phyloP scores from a whole-genome alignment of 2,329 filamentous ascomycete genomes.

The Septoria linicola region DNA sequence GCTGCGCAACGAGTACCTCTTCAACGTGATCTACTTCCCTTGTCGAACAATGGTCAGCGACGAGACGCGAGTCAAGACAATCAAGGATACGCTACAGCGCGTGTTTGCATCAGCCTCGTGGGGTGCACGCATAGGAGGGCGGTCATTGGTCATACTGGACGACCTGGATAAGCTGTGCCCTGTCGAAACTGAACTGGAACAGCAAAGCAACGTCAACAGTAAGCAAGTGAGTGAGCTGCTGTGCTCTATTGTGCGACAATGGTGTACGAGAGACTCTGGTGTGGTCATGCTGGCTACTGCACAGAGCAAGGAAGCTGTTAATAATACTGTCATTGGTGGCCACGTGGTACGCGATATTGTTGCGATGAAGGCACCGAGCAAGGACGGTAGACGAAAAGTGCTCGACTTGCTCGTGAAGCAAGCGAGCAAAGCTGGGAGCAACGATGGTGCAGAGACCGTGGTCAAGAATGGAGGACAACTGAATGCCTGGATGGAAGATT shows the following conservation, averaged over 20 bases:
- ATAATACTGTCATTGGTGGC: slow-evolving; percentile 84
- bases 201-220: slow-evolving; percentile 89
- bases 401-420: slow-evolving; percentile 71
- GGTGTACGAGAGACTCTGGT: slow-evolving; percentile 74
- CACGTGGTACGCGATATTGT: slow-evolving; percentile 92
- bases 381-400: slow-evolving; percentile 80
- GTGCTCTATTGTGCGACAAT: slow-evolving; percentile 77
- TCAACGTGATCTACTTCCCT: slow-evolving; percentile 80
- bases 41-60: slow-evolving; percentile 87
- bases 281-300: slow-evolving; percentile 88
- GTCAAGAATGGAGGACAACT: slow-evolving; percentile 24
- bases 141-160: slow-evolving; percentile 81
- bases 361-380: slow-evolving; percentile 84
- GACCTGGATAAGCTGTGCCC: slow-evolving; percentile 92
- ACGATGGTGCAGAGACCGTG: slow-evolving; percentile 17
- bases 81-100: slow-evolving; percentile 83
- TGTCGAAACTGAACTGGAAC: slow-evolving; percentile 88
- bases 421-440: slow-evolving; percentile 19
- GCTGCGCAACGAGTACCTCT: slow-evolving; percentile 70
- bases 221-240: slow-evolving; percentile 89
- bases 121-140: slow-evolving; percentile 83
- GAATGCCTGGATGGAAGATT: slow-evolving; percentile 69
- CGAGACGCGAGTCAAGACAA: slow-evolving; percentile 81
- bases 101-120: slow-evolving; percentile 88
- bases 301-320: slow-evolving; percentile 87